Evolutionary conservation across 225 moss, liverwort and hornwort genomes (phyloP).

Genomic region (Anthoceros angustus): DNA sequence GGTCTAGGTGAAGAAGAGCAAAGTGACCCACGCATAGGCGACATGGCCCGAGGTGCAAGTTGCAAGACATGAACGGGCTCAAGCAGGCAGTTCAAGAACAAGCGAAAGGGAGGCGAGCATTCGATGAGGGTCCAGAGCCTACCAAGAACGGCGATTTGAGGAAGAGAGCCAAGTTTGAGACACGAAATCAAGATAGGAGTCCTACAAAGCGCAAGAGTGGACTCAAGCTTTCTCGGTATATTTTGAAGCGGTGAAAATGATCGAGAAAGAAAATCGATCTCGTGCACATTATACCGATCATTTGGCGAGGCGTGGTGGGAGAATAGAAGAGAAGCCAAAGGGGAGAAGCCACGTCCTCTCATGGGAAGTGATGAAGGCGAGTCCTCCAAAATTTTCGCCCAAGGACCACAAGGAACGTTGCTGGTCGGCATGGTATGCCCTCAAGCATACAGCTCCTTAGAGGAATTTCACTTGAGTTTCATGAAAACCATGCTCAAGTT

Average conservation of each 20-base stretch:
- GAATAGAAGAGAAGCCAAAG: not conserved
- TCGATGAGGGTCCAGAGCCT: not conserved
- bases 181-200: not conserved
- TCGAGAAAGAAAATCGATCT: not conserved
- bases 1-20: not conserved
- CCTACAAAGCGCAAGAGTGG: not conserved
- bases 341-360: not conserved
- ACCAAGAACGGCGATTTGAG: not conserved
- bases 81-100: not conserved
- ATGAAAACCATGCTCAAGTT: not conserved
- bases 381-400: not conserved
- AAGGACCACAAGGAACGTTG: not conserved
- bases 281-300: not conserved
- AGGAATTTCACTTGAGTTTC: not conserved
- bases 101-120: not conserved
- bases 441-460: not conserved
- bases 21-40: not conserved
- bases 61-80: not conserved
- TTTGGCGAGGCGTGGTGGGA: not conserved
- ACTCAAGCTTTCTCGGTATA: not conserved
- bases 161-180: not conserved
- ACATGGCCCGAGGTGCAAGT: not conserved
- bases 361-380: not conserved
- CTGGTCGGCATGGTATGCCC: not conserved
- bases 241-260: not conserved